These are phyloP conservation scores for Orychophragmus violaceus DNA, from an alignment of 345 rosid species.

Conservation along the genomic window DNA sequence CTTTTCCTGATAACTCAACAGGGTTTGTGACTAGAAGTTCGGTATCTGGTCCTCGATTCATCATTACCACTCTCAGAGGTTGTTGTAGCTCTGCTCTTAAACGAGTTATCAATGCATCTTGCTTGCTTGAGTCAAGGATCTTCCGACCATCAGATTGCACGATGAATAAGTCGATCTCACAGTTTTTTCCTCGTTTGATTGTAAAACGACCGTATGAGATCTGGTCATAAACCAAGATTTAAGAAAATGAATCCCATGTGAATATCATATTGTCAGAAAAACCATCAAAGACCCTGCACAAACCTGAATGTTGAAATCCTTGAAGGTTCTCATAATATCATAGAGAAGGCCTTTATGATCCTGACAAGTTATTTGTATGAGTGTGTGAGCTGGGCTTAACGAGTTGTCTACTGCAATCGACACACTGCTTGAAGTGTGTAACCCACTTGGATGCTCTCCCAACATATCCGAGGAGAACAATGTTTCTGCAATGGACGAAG, in stretches of 20 bases:
- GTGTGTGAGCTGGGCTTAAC: slow-evolving; percentile 78
- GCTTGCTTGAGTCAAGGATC: slow-evolving; percentile 80
- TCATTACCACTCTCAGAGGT: slow-evolving; percentile 77
- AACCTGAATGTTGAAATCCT: slow-evolving; percentile 95
- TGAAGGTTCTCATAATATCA: slow-evolving; percentile 90
- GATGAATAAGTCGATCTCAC: slow-evolving; percentile 87
- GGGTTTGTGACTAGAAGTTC: slow-evolving; percentile 90
- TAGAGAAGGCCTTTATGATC: slow-evolving; percentile 91
- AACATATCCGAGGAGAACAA: slow-evolving; percentile 41
- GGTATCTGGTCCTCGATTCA: slow-evolving; percentile 84
- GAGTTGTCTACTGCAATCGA: slow-evolving; percentile 73
- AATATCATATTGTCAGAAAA: not conserved
- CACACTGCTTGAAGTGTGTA: slow-evolving; percentile 36
- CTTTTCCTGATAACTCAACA: slow-evolving; percentile 88
- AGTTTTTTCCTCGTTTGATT: slow-evolving; percentile 45
- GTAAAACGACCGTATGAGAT: slow-evolving; percentile 88
- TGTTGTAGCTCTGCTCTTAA: slow-evolving; percentile 59
- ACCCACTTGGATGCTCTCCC: slow-evolving; percentile 33
- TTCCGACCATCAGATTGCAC: slow-evolving; percentile 81
- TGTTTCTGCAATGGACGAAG: slow-evolving; percentile 62
- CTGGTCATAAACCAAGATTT: slow-evolving; percentile 35
- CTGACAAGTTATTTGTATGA: slow-evolving; percentile 76
- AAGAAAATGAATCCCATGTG: not conserved
- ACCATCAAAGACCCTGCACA: not conserved
- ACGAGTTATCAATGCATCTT: slow-evolving; percentile 54